Conservation (phyloP, 768 basidiomycete species). For the Mrakia hoshinonis region DNA sequence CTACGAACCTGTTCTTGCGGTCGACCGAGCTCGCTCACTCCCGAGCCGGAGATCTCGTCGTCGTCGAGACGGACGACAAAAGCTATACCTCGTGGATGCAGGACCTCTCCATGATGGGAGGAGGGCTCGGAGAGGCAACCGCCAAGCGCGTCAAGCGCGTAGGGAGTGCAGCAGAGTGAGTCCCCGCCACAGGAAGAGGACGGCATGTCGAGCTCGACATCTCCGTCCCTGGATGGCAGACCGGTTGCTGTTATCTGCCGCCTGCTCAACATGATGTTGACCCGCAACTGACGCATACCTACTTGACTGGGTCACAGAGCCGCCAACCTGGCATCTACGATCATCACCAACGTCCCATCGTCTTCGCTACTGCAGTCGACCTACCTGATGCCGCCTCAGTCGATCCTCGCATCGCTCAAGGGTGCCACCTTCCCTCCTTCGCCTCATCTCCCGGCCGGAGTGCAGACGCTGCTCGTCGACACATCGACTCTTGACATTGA, state of each 20-base stretch:
- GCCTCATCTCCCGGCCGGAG: slow-evolving; percentile 29
- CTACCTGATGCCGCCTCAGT: slow-evolving; percentile 29
- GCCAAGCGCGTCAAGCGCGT: slow-evolving; percentile 13
- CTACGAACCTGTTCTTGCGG: slow-evolving; percentile 30
- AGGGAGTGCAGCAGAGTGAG: slow-evolving; percentile 18
- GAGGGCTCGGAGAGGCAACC: slow-evolving; percentile 1
- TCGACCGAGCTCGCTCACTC: neutral
- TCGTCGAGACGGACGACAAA: slow-evolving; percentile 11
- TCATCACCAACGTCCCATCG: slow-evolving; percentile 27
- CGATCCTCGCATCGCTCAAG: slow-evolving; percentile 31
- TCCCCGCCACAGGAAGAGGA: neutral
- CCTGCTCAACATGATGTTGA: slow-evolving; percentile 12
- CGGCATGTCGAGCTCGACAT: slow-evolving; percentile 2
- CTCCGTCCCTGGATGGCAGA: no score
- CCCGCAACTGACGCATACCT: neutral
- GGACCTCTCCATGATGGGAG: slow-evolving; percentile 4
- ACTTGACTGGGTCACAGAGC: slow-evolving; percentile 6
- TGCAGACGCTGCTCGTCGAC: slow-evolving; percentile 29
- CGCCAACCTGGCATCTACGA: slow-evolving; percentile 22
- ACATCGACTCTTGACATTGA: slow-evolving; percentile 15
- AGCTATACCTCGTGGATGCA: slow-evolving; percentile 15
- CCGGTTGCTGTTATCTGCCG: no score
- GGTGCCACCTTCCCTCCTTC: slow-evolving; percentile 29
- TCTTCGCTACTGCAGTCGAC: slow-evolving; percentile 29
- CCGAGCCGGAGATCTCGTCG: slow-evolving; percentile 17